Conservation (phyloP, 2,329 filamentous ascomycete genomes). For the Fusarium humuli region DNA sequence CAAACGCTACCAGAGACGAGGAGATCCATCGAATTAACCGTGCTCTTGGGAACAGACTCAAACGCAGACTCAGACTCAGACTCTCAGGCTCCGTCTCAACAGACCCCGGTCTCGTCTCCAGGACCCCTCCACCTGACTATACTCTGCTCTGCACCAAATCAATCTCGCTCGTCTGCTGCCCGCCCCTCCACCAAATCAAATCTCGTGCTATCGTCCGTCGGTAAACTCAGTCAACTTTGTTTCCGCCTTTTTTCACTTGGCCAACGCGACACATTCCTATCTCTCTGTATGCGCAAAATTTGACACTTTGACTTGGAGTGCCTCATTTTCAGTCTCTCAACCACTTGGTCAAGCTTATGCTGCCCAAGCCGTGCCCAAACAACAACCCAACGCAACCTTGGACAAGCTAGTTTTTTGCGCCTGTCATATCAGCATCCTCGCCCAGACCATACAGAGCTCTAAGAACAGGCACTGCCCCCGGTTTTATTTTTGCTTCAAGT, state of each 20-base stretch:
- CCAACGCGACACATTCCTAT: slow-evolving; percentile 42
- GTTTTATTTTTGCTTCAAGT: slow-evolving; percentile 40
- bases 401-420: slow-evolving; percentile 34
- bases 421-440: slow-evolving; percentile 40
- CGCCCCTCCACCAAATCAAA: slow-evolving; percentile 42
- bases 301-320: slow-evolving; percentile 18
- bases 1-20: slow-evolving; percentile 24
- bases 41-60: slow-evolving; percentile 34
- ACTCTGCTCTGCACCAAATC: slow-evolving; percentile 37
- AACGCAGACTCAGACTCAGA: slow-evolving; percentile 1
- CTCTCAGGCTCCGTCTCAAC: slow-evolving; percentile 20
- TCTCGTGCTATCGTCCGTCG: slow-evolving; percentile 35
- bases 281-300: slow-evolving; percentile 19
- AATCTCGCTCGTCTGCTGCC: slow-evolving; percentile 17
- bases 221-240: slow-evolving; percentile 30
- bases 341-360: slow-evolving; percentile 32
- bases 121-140: slow-evolving; percentile 44
- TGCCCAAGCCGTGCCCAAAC: slow-evolving; percentile 39
- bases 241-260: slow-evolving; percentile 36
- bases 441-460: slow-evolving; percentile 36
- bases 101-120: slow-evolving; percentile 37
- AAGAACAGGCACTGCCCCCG: slow-evolving; percentile 34
- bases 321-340: slow-evolving; percentile 13
- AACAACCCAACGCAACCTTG: slow-evolving; percentile 41
- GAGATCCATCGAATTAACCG: slow-evolving; percentile 30